A percentile compares a stretch with the other conserved stretches of the same genome.
phyloP scores from a whole-genome alignment of 805 yeast species.

The Myxozyma geophila region DNA sequence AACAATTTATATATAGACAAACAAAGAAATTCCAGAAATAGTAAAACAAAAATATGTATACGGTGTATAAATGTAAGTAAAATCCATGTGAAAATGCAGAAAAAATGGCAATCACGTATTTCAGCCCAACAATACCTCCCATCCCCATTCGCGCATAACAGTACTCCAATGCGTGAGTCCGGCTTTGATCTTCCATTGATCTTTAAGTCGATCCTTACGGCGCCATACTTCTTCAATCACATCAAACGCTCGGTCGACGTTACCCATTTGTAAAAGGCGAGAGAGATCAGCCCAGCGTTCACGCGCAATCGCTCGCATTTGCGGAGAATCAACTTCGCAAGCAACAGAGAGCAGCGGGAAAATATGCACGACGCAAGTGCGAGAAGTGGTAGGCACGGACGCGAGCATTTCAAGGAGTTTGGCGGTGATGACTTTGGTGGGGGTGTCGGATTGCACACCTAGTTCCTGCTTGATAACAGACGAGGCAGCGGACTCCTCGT shows the following conservation, averaged over 20 bases:
- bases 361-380: conserved; percentile 62
- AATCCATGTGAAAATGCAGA: not conserved
- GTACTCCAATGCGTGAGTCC: conserved; percentile 61
- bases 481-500: not conserved
- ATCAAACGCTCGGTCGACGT: conserved; percentile 66
- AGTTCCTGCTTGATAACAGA: conserved; percentile 5
- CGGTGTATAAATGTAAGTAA: not conserved
- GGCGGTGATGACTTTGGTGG: conserved; percentile 49
- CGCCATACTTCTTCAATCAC: conserved; percentile 76
- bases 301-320: conserved; percentile 65
- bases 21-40: not conserved
- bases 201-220: conserved; percentile 43
- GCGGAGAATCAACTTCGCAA: conserved; percentile 64
- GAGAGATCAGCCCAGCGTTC: conserved; percentile 61
- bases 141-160: conserved; percentile 75
- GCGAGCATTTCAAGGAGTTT: conserved; percentile 64
- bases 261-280: conserved; percentile 65
- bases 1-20: not conserved
- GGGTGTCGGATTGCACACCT: conserved; percentile 9
- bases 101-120: not conserved
- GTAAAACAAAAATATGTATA: not conserved
- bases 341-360: conserved; percentile 68
- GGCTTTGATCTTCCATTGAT: conserved; percentile 28
- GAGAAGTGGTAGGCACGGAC: conserved; percentile 62
- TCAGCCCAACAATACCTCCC: conserved; percentile 68